Evolutionary conservation across 2,329 filamentous ascomycete genomes (phyloP).

Genomic region (Pyrenophora teres): DNA sequence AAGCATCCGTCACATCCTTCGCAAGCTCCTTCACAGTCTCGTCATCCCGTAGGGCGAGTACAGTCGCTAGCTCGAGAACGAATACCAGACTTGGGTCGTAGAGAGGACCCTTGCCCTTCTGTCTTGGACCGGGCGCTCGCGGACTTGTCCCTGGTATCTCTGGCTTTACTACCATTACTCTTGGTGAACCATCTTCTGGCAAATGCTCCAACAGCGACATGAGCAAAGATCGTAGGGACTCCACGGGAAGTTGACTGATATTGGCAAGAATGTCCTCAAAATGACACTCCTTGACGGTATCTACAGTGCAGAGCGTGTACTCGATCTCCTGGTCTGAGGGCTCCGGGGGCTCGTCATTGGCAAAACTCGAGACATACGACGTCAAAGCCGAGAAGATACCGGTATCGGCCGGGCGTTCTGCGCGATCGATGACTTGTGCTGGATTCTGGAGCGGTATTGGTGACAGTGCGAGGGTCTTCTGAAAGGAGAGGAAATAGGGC

Average conservation of each 20-base stretch:
- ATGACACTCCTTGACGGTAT: slow-evolving; percentile 89
- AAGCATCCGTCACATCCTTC: slow-evolving; percentile 75
- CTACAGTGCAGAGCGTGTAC: slow-evolving; percentile 90
- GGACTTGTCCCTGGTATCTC: slow-evolving; percentile 71
- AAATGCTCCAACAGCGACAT: slow-evolving; percentile 77
- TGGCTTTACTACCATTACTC: slow-evolving; percentile 88
- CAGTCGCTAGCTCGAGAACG: slow-evolving; percentile 86
- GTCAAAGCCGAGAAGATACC: slow-evolving; percentile 94
- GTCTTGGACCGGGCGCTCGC: slow-evolving; percentile 63
- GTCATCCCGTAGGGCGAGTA: slow-evolving; percentile 76
- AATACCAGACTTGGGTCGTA: slow-evolving; percentile 91
- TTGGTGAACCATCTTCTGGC: slow-evolving; percentile 80
- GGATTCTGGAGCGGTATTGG: slow-evolving; percentile 88
- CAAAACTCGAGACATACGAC: slow-evolving; percentile 97
- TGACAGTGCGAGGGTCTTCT: slow-evolving; percentile 71
- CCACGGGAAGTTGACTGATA: slow-evolving; percentile 69
- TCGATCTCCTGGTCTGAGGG: slow-evolving; percentile 97
- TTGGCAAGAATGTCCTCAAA: slow-evolving; percentile 83
- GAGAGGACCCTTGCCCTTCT: slow-evolving; percentile 59
- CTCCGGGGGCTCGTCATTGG: slow-evolving; percentile 95
- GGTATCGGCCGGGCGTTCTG: slow-evolving; percentile 74
- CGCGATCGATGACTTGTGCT: slow-evolving; percentile 90
- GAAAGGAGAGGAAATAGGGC: slow-evolving; percentile 71
- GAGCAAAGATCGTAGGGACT: slow-evolving; percentile 66
- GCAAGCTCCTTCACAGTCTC: slow-evolving; percentile 74